Evolutionary conservation across 306 rosid genomes (phyloP).

Genomic region (Prunus campanulata): DNA sequence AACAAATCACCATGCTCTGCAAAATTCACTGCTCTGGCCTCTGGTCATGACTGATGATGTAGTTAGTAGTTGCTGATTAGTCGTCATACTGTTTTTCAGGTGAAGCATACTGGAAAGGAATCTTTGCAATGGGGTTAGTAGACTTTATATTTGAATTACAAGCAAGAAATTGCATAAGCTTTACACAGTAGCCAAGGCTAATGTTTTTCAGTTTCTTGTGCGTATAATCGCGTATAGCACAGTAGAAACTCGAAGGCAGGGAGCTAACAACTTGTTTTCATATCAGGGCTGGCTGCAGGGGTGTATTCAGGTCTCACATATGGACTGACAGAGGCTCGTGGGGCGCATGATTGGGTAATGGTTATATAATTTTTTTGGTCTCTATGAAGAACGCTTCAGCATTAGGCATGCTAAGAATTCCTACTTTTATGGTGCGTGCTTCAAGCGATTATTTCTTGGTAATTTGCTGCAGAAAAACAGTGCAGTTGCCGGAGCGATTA

Average conservation of each 20-base stretch:
- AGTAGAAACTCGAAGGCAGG: neutral
- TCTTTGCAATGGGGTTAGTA: conserved; percentile 81
- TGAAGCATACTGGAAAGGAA: conserved; percentile 77
- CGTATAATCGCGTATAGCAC: neutral
- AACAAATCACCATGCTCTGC: too few species aligned
- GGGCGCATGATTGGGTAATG: conserved; percentile 83
- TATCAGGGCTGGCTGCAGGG: conserved; percentile 80
- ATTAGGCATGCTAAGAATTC: neutral
- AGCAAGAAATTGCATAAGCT: neutral
- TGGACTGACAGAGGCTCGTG: conserved; percentile 84
- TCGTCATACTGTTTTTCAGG: conserved; percentile 37
- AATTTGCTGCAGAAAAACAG: conserved; percentile 75
- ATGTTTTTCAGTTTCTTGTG: neutral
- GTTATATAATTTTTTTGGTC: neutral
- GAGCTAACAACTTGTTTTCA: neutral
- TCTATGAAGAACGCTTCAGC: neutral
- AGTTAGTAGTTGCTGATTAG: neutral
- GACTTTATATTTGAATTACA: neutral
- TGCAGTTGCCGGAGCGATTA: conserved; percentile 79
- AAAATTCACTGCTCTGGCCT: too few species aligned
- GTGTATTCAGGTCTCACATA: conserved; percentile 81
- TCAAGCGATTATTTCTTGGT: neutral
- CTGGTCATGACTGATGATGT: neutral
- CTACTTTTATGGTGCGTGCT: neutral
- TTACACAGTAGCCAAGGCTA: neutral